Evolutionary conservation across 495 filamentous ascomycete species (phyloP), one percentile per base, ranked within the genome.

Genomic region (Aspergillus avenaceus): DNA sequence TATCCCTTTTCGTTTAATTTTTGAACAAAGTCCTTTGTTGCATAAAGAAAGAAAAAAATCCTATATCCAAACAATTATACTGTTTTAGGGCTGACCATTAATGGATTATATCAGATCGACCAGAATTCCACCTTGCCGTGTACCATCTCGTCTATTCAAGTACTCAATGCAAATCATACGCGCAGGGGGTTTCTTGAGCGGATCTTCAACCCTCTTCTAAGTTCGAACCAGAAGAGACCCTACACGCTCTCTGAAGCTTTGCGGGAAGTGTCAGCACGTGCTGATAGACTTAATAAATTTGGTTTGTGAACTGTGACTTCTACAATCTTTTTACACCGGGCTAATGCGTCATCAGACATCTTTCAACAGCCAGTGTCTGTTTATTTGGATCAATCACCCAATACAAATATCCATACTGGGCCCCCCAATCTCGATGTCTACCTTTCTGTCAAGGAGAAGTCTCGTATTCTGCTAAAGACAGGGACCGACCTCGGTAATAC

Each of bases 401-500:
- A 84, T 37, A 75, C 79, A 8, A 74, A 81, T 25, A 70, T 77
- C 13, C 78, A 78, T 8, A 77, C 81, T 13, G 65, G 62, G 19
- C 49, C 69, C 16, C 86, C 86, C 11, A 90, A 92, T 54, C 75
- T 96, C 59, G 84, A 90, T 52, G 77, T 95, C 42, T 85, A 84
- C 61, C 67, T 97, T 45, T 75, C 78, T 22, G 88, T 87, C 6
- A 76, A 77, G 32, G 93, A 98, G 66, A 86, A 87, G 53, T 84
- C 85, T 2, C 82, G 86, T 22, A 76, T 97, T 37, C 74, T 86
- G 26, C 74, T 96, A 63, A 93, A 89, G 69, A 95, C 91, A 2
- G 93, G 93, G 26, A 97, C 93, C 5, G 91, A 96, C 58, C 73
- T 95, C 22, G 93, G 95, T 45, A 91, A 91, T 58, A 77, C 86